Percentiles rank a stretch among this genome's conserved stretches.
phyloP scores from a whole-genome alignment of 1,139 yeast genomes.

The Spathaspora sp. region DNA sequence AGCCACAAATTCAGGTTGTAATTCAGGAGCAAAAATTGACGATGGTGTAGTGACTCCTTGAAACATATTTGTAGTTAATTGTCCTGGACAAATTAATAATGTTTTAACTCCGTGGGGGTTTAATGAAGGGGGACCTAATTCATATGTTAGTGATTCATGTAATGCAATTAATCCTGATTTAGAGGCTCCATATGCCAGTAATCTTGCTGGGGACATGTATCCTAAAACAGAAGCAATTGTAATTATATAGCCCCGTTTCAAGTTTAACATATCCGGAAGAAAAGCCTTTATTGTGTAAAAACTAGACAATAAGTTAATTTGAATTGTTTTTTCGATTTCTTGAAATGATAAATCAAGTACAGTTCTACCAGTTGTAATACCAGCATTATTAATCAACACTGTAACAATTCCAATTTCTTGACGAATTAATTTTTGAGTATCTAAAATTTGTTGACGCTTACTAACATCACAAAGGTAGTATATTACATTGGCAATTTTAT shows the following conservation, averaged over 20 bases:
- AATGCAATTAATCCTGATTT: constrained; percentile 83
- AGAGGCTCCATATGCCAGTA: constrained; percentile 85
- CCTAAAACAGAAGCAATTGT: constrained; percentile 85
- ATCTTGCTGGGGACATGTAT: constrained; percentile 76
- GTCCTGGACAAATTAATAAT: constrained; percentile 83
- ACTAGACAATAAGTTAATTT: constrained; percentile 67
- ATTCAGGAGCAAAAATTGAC: constrained; percentile 72
- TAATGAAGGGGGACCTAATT: constrained; percentile 55
- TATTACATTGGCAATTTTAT: constrained; percentile 38
- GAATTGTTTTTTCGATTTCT: constrained; percentile 60
- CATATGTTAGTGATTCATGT: constrained; percentile 79
- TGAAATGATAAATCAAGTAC: constrained; percentile 52
- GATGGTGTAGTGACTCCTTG: constrained; percentile 71
- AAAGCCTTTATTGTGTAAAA: constrained; percentile 70
- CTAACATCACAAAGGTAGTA: constrained; percentile 74
- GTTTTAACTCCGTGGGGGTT: constrained; percentile 61
- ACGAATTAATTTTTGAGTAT: constrained; percentile 36
- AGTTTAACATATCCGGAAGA: constrained; percentile 67
- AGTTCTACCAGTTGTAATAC: constrained; percentile 59
- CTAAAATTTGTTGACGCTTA: constrained; percentile 38
- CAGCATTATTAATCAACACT: constrained; percentile 82
- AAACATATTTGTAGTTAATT: constrained; percentile 72
- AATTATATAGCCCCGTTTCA: constrained; percentile 70
- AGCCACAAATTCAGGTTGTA: constrained; percentile 70
- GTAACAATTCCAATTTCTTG: constrained; percentile 59